Conservation (phyloP, 192 early-diverging fungal species). For the Nowakowskiella sp. region DNA sequence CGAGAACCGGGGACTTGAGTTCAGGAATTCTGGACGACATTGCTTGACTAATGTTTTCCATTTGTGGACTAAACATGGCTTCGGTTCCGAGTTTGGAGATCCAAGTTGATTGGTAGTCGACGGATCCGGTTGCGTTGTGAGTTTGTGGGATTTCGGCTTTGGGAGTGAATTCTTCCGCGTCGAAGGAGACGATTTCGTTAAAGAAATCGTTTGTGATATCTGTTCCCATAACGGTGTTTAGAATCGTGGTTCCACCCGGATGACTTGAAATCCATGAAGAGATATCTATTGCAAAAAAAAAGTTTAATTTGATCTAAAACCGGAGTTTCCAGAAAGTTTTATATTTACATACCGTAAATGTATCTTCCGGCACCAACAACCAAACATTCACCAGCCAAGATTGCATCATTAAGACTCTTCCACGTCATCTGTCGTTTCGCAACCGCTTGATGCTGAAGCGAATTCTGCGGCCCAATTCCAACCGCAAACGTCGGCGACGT, state of each 20-base stretch:
- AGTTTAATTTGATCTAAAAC: neutral
- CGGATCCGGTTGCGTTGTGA: no score
- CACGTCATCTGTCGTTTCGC: neutral
- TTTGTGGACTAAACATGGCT: no score
- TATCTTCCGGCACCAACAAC: neutral
- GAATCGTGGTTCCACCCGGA: neutral
- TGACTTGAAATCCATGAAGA: neutral
- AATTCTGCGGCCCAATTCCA: no score
- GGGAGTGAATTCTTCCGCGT: neutral
- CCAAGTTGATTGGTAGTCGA: no score
- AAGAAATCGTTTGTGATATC: constrained; percentile 1
- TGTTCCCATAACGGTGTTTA: neutral
- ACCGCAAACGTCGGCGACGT: no score
- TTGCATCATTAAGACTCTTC: neutral
- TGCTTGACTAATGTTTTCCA: no score
- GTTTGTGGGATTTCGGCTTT: constrained; percentile 1
- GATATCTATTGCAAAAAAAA: neutral
- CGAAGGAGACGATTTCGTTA: neutral
- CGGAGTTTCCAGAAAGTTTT: neutral
- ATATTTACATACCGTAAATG: constrained; percentile 1
- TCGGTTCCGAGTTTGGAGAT: no score
- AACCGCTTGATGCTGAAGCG: neutral
- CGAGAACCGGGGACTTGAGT: no score
- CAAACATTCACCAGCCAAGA: neutral
- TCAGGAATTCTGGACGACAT: no score